Percentiles rank a stretch among this genome's conserved stretches.
These are phyloP conservation scores for Alternaria solani DNA, from an alignment of 2,329 filamentous ascomycete species.

Conservation along the genomic window DNA sequence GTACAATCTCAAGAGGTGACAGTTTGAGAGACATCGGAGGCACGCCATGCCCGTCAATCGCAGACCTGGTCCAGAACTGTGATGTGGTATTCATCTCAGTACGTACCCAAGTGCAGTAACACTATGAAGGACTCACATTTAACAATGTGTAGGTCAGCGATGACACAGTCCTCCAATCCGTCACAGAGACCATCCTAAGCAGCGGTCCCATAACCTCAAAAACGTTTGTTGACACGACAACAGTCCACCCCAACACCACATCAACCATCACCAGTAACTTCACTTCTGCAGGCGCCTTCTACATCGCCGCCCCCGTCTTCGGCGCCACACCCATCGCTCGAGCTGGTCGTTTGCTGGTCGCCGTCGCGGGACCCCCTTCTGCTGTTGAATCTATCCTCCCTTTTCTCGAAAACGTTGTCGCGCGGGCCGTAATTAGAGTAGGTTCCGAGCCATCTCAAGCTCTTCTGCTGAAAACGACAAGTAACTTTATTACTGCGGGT, in stretches of 20 bases:
- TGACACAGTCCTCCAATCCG: constrained; percentile 51
- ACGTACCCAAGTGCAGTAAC: constrained; percentile 36
- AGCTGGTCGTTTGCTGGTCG: constrained; percentile 57
- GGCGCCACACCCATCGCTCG: constrained; percentile 61
- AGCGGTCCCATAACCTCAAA: constrained; percentile 48
- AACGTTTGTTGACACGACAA: constrained; percentile 60
- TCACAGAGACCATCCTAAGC: constrained; percentile 38
- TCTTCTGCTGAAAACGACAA: constrained; percentile 58
- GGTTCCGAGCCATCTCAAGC: constrained; percentile 56
- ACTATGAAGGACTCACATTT: not conserved
- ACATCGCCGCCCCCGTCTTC: constrained; percentile 60
- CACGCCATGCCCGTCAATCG: constrained; percentile 21
- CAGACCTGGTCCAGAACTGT: constrained; percentile 28
- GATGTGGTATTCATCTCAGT: constrained; percentile 49
- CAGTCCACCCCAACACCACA: constrained; percentile 59
- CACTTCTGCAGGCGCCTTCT: constrained; percentile 37
- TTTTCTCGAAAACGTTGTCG: constrained; percentile 53
- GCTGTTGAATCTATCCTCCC: constrained; percentile 51
- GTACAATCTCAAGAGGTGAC: constrained; percentile 57
- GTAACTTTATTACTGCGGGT: constrained; percentile 60
- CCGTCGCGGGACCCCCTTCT: constrained; percentile 53
- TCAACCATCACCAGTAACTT: constrained; percentile 41
- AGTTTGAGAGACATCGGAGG: constrained; percentile 40
- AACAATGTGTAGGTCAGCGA: constrained; percentile 46
- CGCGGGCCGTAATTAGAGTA: constrained; percentile 53